These are phyloP conservation scores for Ogataea degrootiae DNA, from an alignment of 805 yeast species.

Conservation along the genomic window DNA sequence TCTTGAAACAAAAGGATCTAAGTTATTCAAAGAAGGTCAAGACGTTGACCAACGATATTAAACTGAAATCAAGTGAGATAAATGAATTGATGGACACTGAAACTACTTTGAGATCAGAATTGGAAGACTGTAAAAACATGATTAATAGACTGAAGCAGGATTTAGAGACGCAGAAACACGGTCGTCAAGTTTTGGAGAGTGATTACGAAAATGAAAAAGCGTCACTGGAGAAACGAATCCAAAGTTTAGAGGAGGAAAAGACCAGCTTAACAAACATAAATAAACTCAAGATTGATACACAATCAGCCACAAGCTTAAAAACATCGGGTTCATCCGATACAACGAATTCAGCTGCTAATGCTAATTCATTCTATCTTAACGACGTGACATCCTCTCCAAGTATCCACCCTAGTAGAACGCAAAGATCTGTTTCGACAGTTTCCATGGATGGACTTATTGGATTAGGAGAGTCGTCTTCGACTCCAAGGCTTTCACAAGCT, in stretches of 20 bases:
- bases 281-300: constrained; percentile 13
- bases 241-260: constrained; percentile 27
- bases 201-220: constrained; percentile 28
- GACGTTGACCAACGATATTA: constrained; percentile 33
- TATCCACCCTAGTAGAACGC: constrained; percentile 15
- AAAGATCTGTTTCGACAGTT: constrained; percentile 22
- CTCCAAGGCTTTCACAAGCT: constrained; percentile 32
- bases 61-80: constrained; percentile 26
- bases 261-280: constrained; percentile 11
- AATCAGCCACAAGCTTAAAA: constrained; percentile 1
- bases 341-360: background rate
- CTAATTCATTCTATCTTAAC: constrained; percentile 24
- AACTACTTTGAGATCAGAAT: constrained; percentile 12
- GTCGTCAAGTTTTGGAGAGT: constrained; percentile 22
- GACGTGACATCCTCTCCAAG: constrained; percentile 27
- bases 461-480: constrained; percentile 45
- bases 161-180: constrained; percentile 14
- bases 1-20: constrained; percentile 28
- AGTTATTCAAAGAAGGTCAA: constrained; percentile 25
- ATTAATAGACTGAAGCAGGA: constrained; percentile 15
- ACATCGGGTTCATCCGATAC: background rate
- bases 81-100: constrained; percentile 24
- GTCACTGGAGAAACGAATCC: constrained; percentile 20
- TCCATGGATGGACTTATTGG: constrained; percentile 29
- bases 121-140: constrained; percentile 17